These are phyloP conservation scores for Microdochium bolleyi DNA, from an alignment of 2,329 filamentous ascomycete species.

Conservation along the genomic window DNA sequence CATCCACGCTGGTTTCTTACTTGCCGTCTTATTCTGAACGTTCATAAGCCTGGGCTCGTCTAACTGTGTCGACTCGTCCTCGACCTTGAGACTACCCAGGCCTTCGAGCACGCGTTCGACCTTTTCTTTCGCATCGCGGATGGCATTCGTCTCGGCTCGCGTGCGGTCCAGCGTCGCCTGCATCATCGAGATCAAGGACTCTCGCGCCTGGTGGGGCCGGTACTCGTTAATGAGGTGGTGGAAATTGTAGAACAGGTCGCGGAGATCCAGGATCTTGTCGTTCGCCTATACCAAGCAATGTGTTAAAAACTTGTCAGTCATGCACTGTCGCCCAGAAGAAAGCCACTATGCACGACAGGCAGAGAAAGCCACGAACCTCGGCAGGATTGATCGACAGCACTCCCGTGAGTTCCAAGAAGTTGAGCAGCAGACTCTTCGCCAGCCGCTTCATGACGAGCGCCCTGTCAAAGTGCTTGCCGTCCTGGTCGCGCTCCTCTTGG, in stretches of 20 bases:
- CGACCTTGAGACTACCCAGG: conserved; percentile 45
- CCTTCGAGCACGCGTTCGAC: conserved; percentile 67
- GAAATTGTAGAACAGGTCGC: conserved; percentile 81
- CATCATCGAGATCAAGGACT: conserved; percentile 82
- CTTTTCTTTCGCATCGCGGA: conserved; percentile 60
- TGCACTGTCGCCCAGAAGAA: not conserved
- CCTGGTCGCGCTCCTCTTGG: conserved; percentile 39
- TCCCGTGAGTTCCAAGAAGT: conserved; percentile 79
- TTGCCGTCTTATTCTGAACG: conserved; percentile 6
- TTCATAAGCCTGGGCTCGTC: conserved; percentile 3
- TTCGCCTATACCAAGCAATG: conserved; percentile 44
- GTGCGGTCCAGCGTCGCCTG: conserved; percentile 72
- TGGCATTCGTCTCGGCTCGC: conserved; percentile 62
- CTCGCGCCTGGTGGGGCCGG: conserved; percentile 83
- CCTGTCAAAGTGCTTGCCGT: conserved; percentile 51
- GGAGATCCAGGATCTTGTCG: conserved; percentile 69
- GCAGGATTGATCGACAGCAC: conserved; percentile 60
- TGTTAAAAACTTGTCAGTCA: not conserved
- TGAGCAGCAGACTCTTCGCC: conserved; percentile 76
- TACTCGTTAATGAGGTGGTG: conserved; percentile 94
- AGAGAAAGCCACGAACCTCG: conserved; percentile 23
- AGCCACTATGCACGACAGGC: conserved; percentile 9
- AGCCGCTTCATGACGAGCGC: conserved; percentile 66
- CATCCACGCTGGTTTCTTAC: conserved; percentile 11
- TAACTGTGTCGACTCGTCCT: conserved; percentile 6